Conservation (phyloP, 2,329 filamentous ascomycete species). For the Sarocladium kiliense region DNA sequence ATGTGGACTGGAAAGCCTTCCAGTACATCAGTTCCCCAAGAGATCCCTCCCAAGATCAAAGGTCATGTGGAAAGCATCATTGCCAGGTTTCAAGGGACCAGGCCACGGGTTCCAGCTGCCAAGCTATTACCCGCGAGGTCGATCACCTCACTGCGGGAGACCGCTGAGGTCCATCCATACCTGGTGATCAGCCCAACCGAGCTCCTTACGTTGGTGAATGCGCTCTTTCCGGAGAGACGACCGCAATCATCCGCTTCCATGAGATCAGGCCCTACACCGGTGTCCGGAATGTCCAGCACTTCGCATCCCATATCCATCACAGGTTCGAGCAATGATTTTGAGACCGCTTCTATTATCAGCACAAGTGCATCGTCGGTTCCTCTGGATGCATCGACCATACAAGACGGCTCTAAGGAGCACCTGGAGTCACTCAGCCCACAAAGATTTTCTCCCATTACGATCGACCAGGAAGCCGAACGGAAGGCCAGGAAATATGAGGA, state of each 20-base stretch:
- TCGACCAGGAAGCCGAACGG: slow-evolving; percentile 36
- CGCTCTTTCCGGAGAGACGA: slow-evolving; percentile 72
- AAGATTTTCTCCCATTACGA: slow-evolving; percentile 49
- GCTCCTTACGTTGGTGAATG: slow-evolving; percentile 73
- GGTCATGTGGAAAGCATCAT: slow-evolving; percentile 68
- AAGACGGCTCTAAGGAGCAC: not conserved
- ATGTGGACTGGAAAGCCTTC: slow-evolving; percentile 66
- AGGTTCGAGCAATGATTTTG: slow-evolving; percentile 49
- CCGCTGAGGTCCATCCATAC: slow-evolving; percentile 73
- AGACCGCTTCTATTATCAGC: slow-evolving; percentile 66
- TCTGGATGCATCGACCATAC: not conserved
- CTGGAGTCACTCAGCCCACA: slow-evolving; percentile 47
- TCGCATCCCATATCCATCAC: slow-evolving; percentile 62
- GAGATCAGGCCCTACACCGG: slow-evolving; percentile 62
- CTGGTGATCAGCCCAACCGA: slow-evolving; percentile 77
- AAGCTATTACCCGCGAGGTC: slow-evolving; percentile 67
- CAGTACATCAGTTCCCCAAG: slow-evolving; percentile 40
- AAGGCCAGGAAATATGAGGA: slow-evolving; percentile 53
- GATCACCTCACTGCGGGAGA: slow-evolving; percentile 68
- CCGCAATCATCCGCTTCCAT: slow-evolving; percentile 58
- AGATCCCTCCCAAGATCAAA: slow-evolving; percentile 57
- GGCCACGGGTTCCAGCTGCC: slow-evolving; percentile 42
- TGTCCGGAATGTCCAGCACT: slow-evolving; percentile 61
- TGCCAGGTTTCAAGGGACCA: slow-evolving; percentile 53
- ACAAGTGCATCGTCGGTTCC: slow-evolving; percentile 64